phyloP scores from a whole-genome alignment of 768 basidiomycete species.

The Pisolithus tinctorius region DNA sequence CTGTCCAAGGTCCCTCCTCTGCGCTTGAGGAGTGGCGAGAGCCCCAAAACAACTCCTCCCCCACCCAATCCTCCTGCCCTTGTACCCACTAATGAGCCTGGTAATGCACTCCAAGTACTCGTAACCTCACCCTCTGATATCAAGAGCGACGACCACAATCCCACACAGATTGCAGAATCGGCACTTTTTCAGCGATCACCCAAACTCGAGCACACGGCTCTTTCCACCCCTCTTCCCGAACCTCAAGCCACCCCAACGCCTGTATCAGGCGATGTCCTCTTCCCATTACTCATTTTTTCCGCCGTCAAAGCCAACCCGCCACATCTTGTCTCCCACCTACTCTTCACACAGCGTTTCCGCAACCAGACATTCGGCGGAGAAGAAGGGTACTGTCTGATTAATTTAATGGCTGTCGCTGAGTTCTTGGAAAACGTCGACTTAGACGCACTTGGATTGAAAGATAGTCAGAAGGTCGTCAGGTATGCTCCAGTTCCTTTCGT shows the following conservation, averaged over 20 bases:
- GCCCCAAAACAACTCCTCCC: neutral
- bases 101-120: slow-evolving; percentile 1
- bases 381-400: slow-evolving; percentile 89
- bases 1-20: slow-evolving; percentile 69
- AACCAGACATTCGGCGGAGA: slow-evolving; percentile 43
- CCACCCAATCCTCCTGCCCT: neutral
- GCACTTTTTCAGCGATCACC: neutral
- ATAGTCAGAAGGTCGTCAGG: slow-evolving; percentile 53
- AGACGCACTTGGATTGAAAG: slow-evolving; percentile 56
- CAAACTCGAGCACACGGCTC: neutral
- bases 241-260: slow-evolving; percentile 32
- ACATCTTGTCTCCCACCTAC: slow-evolving; percentile 55
- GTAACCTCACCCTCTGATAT: neutral
- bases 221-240: slow-evolving; percentile 7
- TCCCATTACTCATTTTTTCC: slow-evolving; percentile 90
- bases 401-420: slow-evolving; percentile 91
- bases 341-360: slow-evolving; percentile 28
- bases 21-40: slow-evolving; percentile 60
- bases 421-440: slow-evolving; percentile 95
- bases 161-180: neutral
- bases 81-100: neutral
- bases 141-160: neutral
- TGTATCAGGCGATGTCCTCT: slow-evolving; percentile 81
- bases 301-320: slow-evolving; percentile 91
- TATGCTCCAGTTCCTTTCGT: slow-evolving; percentile 18